Evolutionary conservation across 2,329 filamentous ascomycete species (phyloP).

Genomic region (Bipolaris sorokiniana): DNA sequence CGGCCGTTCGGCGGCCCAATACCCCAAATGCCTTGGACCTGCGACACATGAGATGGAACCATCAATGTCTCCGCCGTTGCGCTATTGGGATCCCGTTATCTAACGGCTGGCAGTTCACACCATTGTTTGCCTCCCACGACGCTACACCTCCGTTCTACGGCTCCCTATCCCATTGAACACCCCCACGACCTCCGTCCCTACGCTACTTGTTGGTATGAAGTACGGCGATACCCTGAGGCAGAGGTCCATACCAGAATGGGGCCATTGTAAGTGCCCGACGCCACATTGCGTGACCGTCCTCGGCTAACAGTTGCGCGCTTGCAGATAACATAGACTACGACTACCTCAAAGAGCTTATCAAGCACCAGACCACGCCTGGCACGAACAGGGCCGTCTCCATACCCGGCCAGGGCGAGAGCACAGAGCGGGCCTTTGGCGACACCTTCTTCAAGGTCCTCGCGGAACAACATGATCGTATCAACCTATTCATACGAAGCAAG

Average conservation of each 20-base stretch:
- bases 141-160: slow-evolving; percentile 14
- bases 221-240: slow-evolving; percentile 76
- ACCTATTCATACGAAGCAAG: slow-evolving; percentile 80
- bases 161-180: slow-evolving; percentile 12
- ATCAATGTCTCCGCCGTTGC: not conserved
- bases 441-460: slow-evolving; percentile 74
- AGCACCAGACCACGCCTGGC: slow-evolving; percentile 74
- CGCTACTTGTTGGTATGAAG: slow-evolving; percentile 63
- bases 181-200: slow-evolving; percentile 1
- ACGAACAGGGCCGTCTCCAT: slow-evolving; percentile 75
- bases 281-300: not conserved
- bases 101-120: slow-evolving; percentile 17
- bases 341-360: slow-evolving; percentile 83
- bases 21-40: slow-evolving; percentile 2
- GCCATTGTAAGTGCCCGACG: slow-evolving; percentile 63
- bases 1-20: slow-evolving; percentile 10
- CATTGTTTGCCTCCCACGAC: slow-evolving; percentile 13
- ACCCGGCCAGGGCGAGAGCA: slow-evolving; percentile 66
- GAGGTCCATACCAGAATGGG: slow-evolving; percentile 83
- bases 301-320: slow-evolving; percentile 21
- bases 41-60: slow-evolving; percentile 1
- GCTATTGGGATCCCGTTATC: slow-evolving; percentile 19
- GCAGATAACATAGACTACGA: slow-evolving; percentile 89
- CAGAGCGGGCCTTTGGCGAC: slow-evolving; percentile 71
- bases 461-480: slow-evolving; percentile 76